Evolutionary conservation across 345 rosid species (phyloP), one percentile per base, ranked within the genome.

Genomic region (Bretschneidera sinensis): DNA sequence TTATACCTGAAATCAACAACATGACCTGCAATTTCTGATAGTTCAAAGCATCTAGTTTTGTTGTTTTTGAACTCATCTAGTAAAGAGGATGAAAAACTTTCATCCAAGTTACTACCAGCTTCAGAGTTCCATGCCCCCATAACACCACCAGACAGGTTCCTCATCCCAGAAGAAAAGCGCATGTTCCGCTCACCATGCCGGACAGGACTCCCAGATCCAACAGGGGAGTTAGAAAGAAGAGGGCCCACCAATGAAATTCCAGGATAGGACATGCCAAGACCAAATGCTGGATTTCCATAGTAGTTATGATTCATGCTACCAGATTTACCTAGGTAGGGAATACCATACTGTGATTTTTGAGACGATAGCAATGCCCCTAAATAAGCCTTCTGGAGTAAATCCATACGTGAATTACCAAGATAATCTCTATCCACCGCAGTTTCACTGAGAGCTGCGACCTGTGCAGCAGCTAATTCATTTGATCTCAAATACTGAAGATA

Each of bases 1-100:
- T 31, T 70, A 11, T 39, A 83, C 92, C 92, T 86, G 81, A 86
- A 86, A 76, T 83, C 86, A 63, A 83, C 92, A 62, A 86, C 92
- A 78, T 82, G 86, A 22, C 86, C 82, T 0, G 73, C 75, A 74
- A 84, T 87, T 71, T 84, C 90, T 14, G 78, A 72, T 24, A 87
- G 84, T 64, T 82, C 91, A 71, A 86, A 83, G 69, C 92, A 84
- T 75, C 59, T 88, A 69, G 86, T 64, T 80, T 82, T 84, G 73
- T 80, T 82, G 74, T 78, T 82, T 71, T 86, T 86, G 47, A 83
- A 83, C 65, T 86, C 92, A 47, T 83, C 92, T 15, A 86, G 74
- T 60, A 86, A 68, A 31, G 92, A 71, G 59, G 87, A 78, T 24
- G 79, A 60, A 71, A 81, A 81, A 61, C 74, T 66, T 56, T 79